These are phyloP conservation scores for Pythium brassicae DNA, from an alignment of 352 stramenopile species.

Conservation along the genomic window DNA sequence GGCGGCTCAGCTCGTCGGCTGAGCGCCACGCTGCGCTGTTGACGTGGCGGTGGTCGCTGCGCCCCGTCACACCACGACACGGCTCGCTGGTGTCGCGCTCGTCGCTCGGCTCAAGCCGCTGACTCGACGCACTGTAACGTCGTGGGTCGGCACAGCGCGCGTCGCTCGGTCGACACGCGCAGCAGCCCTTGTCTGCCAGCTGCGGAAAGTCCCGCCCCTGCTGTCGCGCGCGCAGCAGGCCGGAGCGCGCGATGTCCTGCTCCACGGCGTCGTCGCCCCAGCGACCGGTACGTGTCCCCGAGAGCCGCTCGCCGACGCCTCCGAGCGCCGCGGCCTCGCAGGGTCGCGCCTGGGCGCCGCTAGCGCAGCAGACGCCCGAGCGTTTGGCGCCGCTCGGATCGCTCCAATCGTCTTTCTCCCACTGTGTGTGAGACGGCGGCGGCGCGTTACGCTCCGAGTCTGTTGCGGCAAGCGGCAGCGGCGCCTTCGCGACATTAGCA, in stretches of 20 bases:
- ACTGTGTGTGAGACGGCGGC: background rate
- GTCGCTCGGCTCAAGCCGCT: too few species aligned
- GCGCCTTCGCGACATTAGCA: too few species aligned
- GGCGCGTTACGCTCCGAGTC: background rate
- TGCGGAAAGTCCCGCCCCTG: constrained; percentile 38
- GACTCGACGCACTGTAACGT: too few species aligned
- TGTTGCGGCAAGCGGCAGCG: background rate
- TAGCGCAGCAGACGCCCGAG: too few species aligned
- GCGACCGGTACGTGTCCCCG: constrained; percentile 23
- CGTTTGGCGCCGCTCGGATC: background rate
- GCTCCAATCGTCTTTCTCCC: background rate
- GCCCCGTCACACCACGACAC: too few species aligned
- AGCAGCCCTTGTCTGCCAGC: constrained; percentile 11
- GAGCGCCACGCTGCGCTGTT: too few species aligned
- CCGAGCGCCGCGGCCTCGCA: background rate
- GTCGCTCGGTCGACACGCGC: constrained; percentile 10
- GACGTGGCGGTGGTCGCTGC: too few species aligned
- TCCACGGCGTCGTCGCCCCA: constrained; percentile 79
- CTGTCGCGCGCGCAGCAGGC: constrained; percentile 20
- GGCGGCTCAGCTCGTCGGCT: too few species aligned
- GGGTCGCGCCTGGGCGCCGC: too few species aligned
- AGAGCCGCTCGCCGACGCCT: background rate
- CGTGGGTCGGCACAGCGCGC: constrained; percentile 1
- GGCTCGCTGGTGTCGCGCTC: too few species aligned
- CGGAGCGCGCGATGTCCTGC: constrained; percentile 41